Percentiles rank a stretch among this genome's conserved stretches.
phyloP scores from a whole-genome alignment of 176 grass and related monocot genomes.

The Chloris gayana region DNA sequence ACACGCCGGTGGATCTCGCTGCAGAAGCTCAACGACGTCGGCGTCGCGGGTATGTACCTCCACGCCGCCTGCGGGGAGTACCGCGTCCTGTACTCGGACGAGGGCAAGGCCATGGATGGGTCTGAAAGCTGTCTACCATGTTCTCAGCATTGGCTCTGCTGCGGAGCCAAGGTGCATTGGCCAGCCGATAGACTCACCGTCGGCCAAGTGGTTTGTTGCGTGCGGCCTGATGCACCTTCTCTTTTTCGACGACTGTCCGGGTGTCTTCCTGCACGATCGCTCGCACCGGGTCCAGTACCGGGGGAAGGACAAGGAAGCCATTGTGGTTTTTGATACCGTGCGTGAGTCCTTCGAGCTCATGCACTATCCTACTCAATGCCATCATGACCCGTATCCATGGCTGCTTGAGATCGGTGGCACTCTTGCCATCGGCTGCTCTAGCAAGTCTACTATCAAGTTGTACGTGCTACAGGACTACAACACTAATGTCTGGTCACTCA shows the following conservation, averaged over 20 bases:
- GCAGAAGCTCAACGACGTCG: neutral
- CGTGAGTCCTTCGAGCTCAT: neutral
- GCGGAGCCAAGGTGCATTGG: neutral
- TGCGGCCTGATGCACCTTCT: neutral
- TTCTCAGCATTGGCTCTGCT: neutral
- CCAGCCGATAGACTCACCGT: neutral
- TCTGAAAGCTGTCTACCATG: neutral
- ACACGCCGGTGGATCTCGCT: neutral
- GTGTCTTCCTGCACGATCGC: neutral
- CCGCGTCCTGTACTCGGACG: neutral
- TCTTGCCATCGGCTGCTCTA: neutral
- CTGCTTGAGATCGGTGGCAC: neutral
- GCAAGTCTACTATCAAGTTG: neutral
- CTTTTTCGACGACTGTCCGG: too few relatives aligned
- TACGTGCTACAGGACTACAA: constrained; percentile 9
- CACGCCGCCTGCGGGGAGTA: neutral
- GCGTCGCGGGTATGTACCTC: neutral
- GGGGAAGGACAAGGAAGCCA: neutral
- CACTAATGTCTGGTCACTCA: constrained; percentile 8
- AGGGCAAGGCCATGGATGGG: neutral
- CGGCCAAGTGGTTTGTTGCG: neutral
- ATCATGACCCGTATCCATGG: neutral
- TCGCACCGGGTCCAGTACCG: neutral
- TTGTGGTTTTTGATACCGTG: neutral
- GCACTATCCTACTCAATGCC: neutral